Base-by-base conservation (phyloP, 192 early-diverging fungal genomes). In the Mycoemilia scoparia region DNA sequence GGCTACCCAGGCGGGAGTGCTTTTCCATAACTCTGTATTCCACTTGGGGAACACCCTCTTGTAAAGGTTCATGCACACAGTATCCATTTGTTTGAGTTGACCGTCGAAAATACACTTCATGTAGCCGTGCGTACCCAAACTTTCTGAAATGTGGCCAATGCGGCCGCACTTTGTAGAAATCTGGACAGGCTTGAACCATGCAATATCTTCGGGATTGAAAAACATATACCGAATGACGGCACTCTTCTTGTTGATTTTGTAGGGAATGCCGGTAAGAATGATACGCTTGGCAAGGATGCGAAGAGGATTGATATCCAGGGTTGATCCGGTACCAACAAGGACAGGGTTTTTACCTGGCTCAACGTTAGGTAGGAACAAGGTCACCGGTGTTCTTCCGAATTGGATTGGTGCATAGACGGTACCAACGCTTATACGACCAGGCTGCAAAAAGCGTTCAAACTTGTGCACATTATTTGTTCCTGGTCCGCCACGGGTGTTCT, bases 221-320 rank as follows among this genome's bases (percentile, higher is more conserved):
- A 96, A 93, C 91, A 96, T 96, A 60, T 72, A 90, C 30, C 91
- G 79, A 34, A 96, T 70, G 7, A 95, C 90, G 6, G 86, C 88
- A 21, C 77, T 70, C 18, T 82, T 77, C 57, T 83, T 87, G 68
- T 95, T 73, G 40, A 93, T 71, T 59, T 91, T 91, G 73, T 71
- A 95, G 18, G 90, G 88, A 45, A 92, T 78, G 25, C 90, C 93
- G 1, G 88, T 91, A 22, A 97, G 71, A 25, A 92, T 68, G 20
- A 95, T 76, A 24, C 90, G 79, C 60, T 95, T 97, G 47, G 90
- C 84, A 36, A 93, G 62, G 49, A 97, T 87, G 16, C 93, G 77
- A 37, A 73, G 54, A 31, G 78, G 77, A 49, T 85, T 71, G 18
- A 69, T 69, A 35, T 79, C 71, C 39, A 79, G 45, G 32, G 87